Percentiles rank a stretch among this genome's conserved stretches.
phyloP scores from a whole-genome alignment of 768 basidiomycete genomes.

The Ramaria rubella region DNA sequence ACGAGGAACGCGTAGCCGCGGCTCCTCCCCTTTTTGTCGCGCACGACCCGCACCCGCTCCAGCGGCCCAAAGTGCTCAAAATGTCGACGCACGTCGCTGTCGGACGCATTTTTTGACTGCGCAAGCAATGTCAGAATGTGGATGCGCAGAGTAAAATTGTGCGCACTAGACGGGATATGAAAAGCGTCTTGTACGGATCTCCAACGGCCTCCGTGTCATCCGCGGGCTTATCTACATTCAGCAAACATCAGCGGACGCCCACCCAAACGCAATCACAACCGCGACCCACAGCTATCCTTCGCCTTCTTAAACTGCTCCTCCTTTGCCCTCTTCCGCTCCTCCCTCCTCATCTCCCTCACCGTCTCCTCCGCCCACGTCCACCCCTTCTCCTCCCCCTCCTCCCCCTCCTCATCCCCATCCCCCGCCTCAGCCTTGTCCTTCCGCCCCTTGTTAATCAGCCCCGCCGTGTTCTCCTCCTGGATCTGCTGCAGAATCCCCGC shows the following conservation, averaged over 20 bases:
- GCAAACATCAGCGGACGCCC: constrained; percentile 2
- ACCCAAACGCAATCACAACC: not conserved
- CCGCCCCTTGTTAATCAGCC: constrained; percentile 50
- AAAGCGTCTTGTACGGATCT: constrained; percentile 97
- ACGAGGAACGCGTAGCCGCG: constrained; percentile 96
- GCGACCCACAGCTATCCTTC: constrained; percentile 82
- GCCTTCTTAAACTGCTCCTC: constrained; percentile 71
- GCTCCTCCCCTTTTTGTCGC: constrained; percentile 81
- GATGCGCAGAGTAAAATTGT: constrained; percentile 9
- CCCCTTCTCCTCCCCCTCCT: constrained; percentile 77
- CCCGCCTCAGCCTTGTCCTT: too few species aligned
- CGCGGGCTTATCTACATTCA: constrained; percentile 75
- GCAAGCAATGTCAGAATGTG: constrained; percentile 7
- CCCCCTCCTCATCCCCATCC: constrained; percentile 64
- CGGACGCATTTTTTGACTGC: constrained; percentile 88
- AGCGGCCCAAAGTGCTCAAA: constrained; percentile 95
- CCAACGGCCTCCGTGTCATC: constrained; percentile 89
- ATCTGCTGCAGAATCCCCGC: constrained; percentile 64
- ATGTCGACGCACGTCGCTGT: constrained; percentile 87
- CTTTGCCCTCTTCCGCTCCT: constrained; percentile 71
- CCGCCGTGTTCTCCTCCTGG: constrained; percentile 70
- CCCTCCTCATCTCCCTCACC: constrained; percentile 68
- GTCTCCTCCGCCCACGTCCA: constrained; percentile 81
- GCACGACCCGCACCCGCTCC: constrained; percentile 89
- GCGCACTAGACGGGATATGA: constrained; percentile 84